phyloP scores from a whole-genome alignment of 2,329 filamentous ascomycete genomes.

The Fusarium sambucinum region DNA sequence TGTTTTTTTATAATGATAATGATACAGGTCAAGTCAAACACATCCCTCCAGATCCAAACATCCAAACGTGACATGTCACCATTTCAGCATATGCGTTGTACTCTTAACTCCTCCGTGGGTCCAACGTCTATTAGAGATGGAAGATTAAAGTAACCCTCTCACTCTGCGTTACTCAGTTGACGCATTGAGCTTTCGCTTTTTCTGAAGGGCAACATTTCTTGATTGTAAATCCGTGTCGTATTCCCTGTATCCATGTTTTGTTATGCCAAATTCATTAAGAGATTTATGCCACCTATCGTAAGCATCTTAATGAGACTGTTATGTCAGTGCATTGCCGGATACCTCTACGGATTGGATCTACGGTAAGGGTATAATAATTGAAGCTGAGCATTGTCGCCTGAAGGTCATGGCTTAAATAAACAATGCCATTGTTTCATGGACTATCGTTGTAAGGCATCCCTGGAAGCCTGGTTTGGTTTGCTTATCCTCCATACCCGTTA shows the following conservation, averaged over 20 bases:
- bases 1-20: conserved; percentile 30
- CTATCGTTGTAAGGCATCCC: neutral
- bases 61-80: conserved; percentile 46
- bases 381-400: conserved; percentile 1
- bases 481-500: neutral
- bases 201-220: conserved; percentile 58
- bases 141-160: conserved; percentile 64
- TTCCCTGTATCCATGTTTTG: neutral
- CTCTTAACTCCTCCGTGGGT: conserved; percentile 62
- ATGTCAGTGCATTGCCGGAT: neutral
- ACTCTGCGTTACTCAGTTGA: conserved; percentile 63
- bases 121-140: conserved; percentile 67
- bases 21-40: conserved; percentile 1
- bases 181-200: conserved; percentile 62
- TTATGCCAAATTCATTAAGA: neutral
- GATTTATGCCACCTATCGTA: neutral
- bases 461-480: conserved; percentile 1
- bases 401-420: conserved; percentile 8
- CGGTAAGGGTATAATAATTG: conserved; percentile 13
- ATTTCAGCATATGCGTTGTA: conserved; percentile 69
- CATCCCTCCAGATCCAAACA: neutral
- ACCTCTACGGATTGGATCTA: neutral
- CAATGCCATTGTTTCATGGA: conserved; percentile 8
- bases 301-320: neutral
- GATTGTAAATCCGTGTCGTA: neutral